Evolutionary conservation across 306 rosid species (phyloP).

Genomic region (Arachis stenosperma): DNA sequence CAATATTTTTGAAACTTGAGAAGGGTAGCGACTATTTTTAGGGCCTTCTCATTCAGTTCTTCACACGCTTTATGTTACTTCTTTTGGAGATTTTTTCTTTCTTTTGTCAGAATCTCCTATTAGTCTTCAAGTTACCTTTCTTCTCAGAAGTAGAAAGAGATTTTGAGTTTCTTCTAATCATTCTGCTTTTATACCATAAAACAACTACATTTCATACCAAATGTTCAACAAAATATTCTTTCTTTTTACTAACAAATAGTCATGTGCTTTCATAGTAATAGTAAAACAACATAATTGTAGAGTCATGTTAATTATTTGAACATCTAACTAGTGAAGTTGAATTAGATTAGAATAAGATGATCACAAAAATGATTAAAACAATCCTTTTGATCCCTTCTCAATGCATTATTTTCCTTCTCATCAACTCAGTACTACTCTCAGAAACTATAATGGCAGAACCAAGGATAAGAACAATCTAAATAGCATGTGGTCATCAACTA

Average conservation of each 20-base stretch:
- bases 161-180: not conserved
- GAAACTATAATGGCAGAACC: conserved; percentile 62
- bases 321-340: too few species aligned
- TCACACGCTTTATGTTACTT: conserved; percentile 25
- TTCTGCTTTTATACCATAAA: not conserved
- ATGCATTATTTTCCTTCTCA: conserved; percentile 40
- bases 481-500: conserved; percentile 52
- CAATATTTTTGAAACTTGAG: conserved; percentile 23
- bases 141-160: not conserved
- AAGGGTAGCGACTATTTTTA: not conserved
- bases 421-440: conserved; percentile 37
- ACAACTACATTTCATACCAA: not conserved
- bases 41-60: not conserved
- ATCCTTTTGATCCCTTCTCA: conserved; percentile 23
- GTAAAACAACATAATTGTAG: too few species aligned
- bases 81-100: not conserved
- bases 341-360: conserved; percentile 7
- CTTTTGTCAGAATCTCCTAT: conserved; percentile 5
- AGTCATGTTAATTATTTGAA: too few species aligned
- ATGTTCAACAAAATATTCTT: not conserved
- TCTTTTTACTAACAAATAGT: not conserved
- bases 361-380: conserved; percentile 48
- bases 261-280: not conserved
- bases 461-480: conserved; percentile 58
- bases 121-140: conserved; percentile 21